Conservation (phyloP, 306 rosid species). For the Quillaja saponaria region DNA sequence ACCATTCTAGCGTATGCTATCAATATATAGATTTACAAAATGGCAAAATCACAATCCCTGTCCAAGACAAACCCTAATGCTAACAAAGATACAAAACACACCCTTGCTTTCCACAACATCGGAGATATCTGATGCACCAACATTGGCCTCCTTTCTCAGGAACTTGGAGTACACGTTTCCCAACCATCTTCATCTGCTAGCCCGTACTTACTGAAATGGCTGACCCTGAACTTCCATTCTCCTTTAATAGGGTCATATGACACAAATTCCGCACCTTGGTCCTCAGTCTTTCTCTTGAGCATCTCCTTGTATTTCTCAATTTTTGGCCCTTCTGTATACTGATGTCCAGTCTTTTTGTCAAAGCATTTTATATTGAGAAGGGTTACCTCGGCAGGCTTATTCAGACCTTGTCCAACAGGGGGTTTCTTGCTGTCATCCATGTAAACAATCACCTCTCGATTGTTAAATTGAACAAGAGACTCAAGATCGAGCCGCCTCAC, state of each 20-base stretch:
- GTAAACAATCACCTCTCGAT: slow-evolving; percentile 92
- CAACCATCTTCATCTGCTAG: slow-evolving; percentile 51
- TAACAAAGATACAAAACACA: no score
- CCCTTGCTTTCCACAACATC: background rate
- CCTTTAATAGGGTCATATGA: slow-evolving; percentile 74
- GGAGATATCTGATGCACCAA: background rate
- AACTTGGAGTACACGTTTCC: slow-evolving; percentile 18
- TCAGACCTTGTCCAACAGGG: slow-evolving; percentile 95
- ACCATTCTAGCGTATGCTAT: no score
- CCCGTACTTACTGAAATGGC: slow-evolving; percentile 71
- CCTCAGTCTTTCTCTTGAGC: slow-evolving; percentile 91
- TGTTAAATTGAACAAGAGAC: slow-evolving; percentile 82
- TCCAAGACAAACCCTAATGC: no score
- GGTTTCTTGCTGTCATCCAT: slow-evolving; percentile 88
- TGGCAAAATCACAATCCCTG: no score
- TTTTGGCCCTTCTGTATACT: slow-evolving; percentile 73
- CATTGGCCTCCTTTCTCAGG: slow-evolving; percentile 2
- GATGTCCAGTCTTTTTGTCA: slow-evolving; percentile 74
- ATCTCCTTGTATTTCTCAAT: slow-evolving; percentile 80
- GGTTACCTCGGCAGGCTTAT: slow-evolving; percentile 96
- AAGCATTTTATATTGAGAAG: slow-evolving; percentile 84
- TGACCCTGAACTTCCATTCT: slow-evolving; percentile 92
- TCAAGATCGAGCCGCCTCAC: slow-evolving; percentile 89
- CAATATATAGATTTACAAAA: no score
- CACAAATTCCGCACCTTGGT: slow-evolving; percentile 88